These are phyloP conservation scores for Eucalyptus viminalis DNA, from an alignment of 345 rosid genomes.

Conservation along the genomic window DNA sequence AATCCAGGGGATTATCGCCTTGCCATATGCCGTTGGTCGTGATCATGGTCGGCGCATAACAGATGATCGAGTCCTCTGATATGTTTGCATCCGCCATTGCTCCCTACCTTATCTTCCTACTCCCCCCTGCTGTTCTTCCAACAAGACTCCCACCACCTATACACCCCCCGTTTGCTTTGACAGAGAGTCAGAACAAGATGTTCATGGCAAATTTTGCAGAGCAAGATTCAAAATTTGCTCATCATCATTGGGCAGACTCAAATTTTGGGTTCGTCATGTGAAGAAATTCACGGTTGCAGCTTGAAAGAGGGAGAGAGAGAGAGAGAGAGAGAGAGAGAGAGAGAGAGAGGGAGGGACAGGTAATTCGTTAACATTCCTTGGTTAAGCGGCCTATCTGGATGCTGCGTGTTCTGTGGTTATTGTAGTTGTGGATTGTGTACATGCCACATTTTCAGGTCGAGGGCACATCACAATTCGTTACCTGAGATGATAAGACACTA, in stretches of 20 bases:
- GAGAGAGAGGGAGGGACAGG: neutral
- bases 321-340: neutral
- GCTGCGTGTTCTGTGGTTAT: neutral
- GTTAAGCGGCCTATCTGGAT: neutral
- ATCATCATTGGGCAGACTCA: neutral
- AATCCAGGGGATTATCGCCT: constrained; percentile 92
- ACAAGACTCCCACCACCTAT: neutral
- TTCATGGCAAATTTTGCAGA: neutral
- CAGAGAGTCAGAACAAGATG: neutral
- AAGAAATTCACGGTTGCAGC: neutral
- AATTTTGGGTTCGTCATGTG: neutral
- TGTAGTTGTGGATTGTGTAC: neutral
- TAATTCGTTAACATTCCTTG: neutral
- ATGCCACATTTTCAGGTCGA: neutral
- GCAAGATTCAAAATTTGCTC: neutral
- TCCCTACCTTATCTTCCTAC: neutral
- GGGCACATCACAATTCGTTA: neutral
- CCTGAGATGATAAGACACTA: neutral
- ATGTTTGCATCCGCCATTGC: neutral
- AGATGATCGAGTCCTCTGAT: constrained; percentile 36
- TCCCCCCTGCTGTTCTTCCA: neutral
- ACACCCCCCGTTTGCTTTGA: neutral
- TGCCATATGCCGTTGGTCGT: constrained; percentile 97
- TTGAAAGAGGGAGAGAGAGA: neutral
- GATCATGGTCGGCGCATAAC: constrained; percentile 86